phyloP scores from a whole-genome alignment of 176 grass and related monocot genomes.

The Carex parvula region DNA sequence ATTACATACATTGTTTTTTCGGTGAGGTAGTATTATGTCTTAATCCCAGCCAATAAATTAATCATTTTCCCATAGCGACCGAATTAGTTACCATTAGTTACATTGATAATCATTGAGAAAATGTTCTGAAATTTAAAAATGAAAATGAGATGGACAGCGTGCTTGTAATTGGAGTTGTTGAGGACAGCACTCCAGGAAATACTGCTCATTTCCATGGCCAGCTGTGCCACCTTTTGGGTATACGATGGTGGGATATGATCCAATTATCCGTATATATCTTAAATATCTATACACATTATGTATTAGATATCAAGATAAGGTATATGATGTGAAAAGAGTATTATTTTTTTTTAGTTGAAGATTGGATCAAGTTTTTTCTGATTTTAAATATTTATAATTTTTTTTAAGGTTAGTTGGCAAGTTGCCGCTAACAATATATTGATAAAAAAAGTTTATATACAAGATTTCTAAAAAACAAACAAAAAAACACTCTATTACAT shows the following conservation, averaged over 20 bases:
- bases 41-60: neutral
- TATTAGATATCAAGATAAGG: neutral
- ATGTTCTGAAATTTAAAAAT: neutral
- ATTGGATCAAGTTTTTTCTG: too few relatives aligned
- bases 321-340: neutral
- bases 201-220: constrained; percentile 24
- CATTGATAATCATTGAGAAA: neutral
- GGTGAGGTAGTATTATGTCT: neutral
- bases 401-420: too few relatives aligned
- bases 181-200: constrained; percentile 13
- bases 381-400: too few relatives aligned
- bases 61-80: neutral
- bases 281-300: neutral
- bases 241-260: neutral
- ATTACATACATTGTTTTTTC: neutral
- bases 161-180: constrained; percentile 24
- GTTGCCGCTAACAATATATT: too few relatives aligned
- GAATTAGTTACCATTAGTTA: neutral
- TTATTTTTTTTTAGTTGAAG: neutral
- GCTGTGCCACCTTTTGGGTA: neutral
- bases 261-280: neutral
- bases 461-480: too few relatives aligned
- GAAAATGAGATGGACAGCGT: neutral
- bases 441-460: too few relatives aligned
- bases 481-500: too few relatives aligned